Base-by-base conservation (phyloP, 2,329 filamentous ascomycete genomes). In the Periconia sp. region DNA sequence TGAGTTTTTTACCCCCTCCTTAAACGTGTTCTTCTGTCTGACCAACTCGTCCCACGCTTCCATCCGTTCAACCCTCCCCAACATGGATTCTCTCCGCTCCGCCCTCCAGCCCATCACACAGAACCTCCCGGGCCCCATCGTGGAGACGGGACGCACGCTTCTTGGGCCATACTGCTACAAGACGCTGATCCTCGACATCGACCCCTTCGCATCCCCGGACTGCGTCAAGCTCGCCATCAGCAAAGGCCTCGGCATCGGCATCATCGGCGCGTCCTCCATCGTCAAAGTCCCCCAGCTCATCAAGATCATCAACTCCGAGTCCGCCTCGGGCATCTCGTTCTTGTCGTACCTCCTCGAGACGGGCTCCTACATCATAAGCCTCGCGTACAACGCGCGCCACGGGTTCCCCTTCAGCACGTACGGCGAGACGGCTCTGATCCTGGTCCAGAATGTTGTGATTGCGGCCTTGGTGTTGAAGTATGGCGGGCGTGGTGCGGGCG, bases 281-380 rank as follows among this genome's bases (percentile, higher is more conserved):
- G 92, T 99, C 80, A 99, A 99, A 79, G 86, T 99, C 23, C 94
- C 94, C 0, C 94, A 99, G 80, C 93, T 99, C 71, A 76, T 97
- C 74, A 99, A 99, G 81, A 86, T 99, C 48, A 77, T 94, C 68
- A 82, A 82, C 69, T 92, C 91, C 45, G 84, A 86, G 67, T 96
- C 91, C 47, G 86, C 92, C 27, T 84, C 85, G 43, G 94, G 94
- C 64, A 84, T 99, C 57, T 91, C 87, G 46, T 96, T 97, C 77
- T 83, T 96, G 43, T 89, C 90, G 31, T 97, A 97, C 79, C 82
- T 94, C 33, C 90, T 99, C 72, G 94, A 99, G 80, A 97, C 92
- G 9, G 82, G 85, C 52, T 86, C 88, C 54, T 93, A 95, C 77
- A 82, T 97, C 66, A 95, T 97, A 75, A 89, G 87, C 6, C 84